A percentile compares a stretch with the other conserved stretches of the same genome.
phyloP scores from a whole-genome alignment of 345 rosid species.

The Noccaea bulbosa region DNA sequence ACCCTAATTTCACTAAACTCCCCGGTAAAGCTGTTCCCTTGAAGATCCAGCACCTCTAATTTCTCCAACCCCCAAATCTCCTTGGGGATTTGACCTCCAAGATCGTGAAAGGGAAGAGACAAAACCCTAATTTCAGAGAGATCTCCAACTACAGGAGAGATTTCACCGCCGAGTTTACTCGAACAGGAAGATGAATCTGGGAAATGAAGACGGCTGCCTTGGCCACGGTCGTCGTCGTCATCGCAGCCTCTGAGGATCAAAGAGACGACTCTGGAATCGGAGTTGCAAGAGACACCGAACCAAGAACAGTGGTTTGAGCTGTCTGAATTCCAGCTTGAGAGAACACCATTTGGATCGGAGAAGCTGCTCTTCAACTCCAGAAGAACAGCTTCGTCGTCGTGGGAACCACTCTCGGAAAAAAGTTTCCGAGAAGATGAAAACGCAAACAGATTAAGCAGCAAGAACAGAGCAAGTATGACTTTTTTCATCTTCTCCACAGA shows the following conservation, averaged over 20 bases:
- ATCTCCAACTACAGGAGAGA: constrained; percentile 45
- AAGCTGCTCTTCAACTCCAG: constrained; percentile 51
- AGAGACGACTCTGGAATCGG: constrained; percentile 46
- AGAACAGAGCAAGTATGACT: constrained; percentile 25
- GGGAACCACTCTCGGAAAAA: constrained; percentile 14
- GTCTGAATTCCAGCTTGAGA: constrained; percentile 49
- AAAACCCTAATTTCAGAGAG: constrained; percentile 54
- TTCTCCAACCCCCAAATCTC: constrained; percentile 50
- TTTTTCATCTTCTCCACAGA: constrained; percentile 25
- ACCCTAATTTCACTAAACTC: constrained; percentile 45
- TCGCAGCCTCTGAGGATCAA: constrained; percentile 45
- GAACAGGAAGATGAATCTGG: constrained; percentile 36
- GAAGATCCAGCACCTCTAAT: constrained; percentile 54
- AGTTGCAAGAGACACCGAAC: constrained; percentile 57
- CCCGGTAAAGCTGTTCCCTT: constrained; percentile 48
- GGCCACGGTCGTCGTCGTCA: neutral
- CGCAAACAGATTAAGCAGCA: constrained; percentile 28
- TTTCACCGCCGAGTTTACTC: constrained; percentile 42
- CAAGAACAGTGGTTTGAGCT: constrained; percentile 52
- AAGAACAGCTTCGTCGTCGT: constrained; percentile 38
- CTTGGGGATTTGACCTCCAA: constrained; percentile 50
- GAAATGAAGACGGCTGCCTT: constrained; percentile 21
- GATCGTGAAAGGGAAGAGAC: constrained; percentile 54
- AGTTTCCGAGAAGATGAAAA: constrained; percentile 40
- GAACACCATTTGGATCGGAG: constrained; percentile 50